Base-by-base conservation (phyloP, 441 rosid genomes). In the Bruguiera hainesii region DNA sequence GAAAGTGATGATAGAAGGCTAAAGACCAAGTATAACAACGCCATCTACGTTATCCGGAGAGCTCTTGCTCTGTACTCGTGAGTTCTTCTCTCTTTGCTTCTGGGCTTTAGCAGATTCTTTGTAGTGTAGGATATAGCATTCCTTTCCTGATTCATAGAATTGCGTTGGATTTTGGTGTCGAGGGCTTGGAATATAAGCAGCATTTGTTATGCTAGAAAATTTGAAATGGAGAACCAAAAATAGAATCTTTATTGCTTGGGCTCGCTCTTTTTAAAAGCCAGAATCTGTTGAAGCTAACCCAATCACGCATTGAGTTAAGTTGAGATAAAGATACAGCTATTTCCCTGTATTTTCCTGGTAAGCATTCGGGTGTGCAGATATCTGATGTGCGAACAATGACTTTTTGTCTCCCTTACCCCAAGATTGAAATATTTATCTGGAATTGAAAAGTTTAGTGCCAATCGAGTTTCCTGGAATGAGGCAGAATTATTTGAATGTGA, bases 61-160 rank as follows among this genome's bases (percentile, higher is more conserved):
- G 89, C 99, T 76, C 83, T 96, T 50, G 86, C 98, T 78, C 85
- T 96, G 28, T 96, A 96, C 84, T 85, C 97, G 98, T 96, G 64
- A 84, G 99, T 79, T 80, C 61, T 56, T 74, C 71, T 70, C 64
- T 70, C 23, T 26, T 6, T 63, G 39, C 26, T 66, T 66, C 57
- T 50, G 56, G 64, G 55, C 65, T 3, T 58, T 29, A 50, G 16
- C 61, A 50, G 62, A 57, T 66, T 65, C 49, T 49, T 73, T 61
- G 11, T 71, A 19, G 61, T 56, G 58, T 9, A 55, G 28, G 58
- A 55, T 55, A 4, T 73, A 58, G 53, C 31, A 50, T 81, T 61
- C 33, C 28, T 28, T 65, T 23, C 16, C 29, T 61, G 64, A 69
- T 76, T 68, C 65, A 28, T 73, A n/a, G 49, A 65, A 56, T 35